Conservation (phyloP, 1,284 basidiomycete species). For the Microbotryum saponariae region DNA sequence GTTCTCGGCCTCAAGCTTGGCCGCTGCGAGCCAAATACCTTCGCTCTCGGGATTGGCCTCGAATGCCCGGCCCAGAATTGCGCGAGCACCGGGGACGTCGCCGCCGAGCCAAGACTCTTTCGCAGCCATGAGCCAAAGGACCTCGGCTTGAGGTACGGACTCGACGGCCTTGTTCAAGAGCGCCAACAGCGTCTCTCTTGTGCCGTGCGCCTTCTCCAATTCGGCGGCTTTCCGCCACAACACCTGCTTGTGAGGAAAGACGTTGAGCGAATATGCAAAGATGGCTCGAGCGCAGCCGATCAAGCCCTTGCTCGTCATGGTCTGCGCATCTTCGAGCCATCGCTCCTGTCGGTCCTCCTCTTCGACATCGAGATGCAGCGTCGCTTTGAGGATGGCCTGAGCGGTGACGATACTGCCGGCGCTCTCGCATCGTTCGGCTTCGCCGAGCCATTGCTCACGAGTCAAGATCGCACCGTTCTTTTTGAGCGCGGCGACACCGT, state of each 20-base stretch:
- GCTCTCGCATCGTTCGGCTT: conserved; percentile 83
- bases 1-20: conserved; percentile 91
- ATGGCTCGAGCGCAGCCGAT: conserved; percentile 79
- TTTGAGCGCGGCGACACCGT: conserved; percentile 67
- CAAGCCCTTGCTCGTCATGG: conserved; percentile 62
- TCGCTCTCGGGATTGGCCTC: conserved; percentile 93
- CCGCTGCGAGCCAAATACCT: conserved; percentile 92
- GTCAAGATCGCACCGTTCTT: conserved; percentile 81
- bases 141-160: conserved; percentile 87
- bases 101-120: conserved; percentile 88
- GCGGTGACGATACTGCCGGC: conserved; percentile 80
- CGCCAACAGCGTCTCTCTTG: conserved; percentile 71
- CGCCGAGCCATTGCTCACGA: conserved; percentile 90
- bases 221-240: conserved; percentile 87
- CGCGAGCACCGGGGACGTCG: conserved; percentile 77
- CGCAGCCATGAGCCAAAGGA: conserved; percentile 93
- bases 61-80: conserved; percentile 82
- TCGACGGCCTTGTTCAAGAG: conserved; percentile 75
- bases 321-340: conserved; percentile 87
- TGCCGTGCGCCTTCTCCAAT: conserved; percentile 82
- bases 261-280: conserved; percentile 78
- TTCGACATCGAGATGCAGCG: conserved; percentile 86
- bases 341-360: conserved; percentile 84
- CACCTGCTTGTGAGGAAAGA: conserved; percentile 73
- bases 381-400: conserved; percentile 91